Conservation (phyloP, 148 eudicot species). For the Chenopodium suecicum region DNA sequence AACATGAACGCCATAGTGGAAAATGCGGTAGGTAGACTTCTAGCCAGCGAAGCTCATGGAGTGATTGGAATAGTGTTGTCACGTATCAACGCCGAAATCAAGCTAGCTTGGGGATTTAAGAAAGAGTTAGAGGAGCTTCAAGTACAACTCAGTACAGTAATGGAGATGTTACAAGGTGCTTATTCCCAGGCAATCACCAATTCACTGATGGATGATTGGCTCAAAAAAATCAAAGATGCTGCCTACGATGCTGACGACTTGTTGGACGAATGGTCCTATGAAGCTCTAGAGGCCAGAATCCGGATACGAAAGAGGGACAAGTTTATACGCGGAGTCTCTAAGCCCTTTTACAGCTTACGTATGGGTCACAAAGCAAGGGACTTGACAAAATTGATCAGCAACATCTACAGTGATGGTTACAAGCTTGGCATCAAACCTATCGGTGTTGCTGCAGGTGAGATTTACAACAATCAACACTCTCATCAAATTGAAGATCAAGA, state of each 20-base stretch:
- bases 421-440: neutral
- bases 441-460: neutral
- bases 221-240: constrained; percentile 7
- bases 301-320: neutral
- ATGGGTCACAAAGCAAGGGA: constrained; percentile 1
- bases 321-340: neutral
- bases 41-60: neutral
- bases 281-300: neutral
- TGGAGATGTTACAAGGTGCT: neutral
- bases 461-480: too few species aligned
- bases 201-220: neutral
- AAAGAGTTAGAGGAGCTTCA: constrained; percentile 7
- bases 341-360: neutral
- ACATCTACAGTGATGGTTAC: neutral
- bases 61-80: neutral
- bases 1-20: neutral
- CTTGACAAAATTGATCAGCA: neutral
- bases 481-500: neutral
- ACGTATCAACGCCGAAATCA: constrained; percentile 1
- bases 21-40: neutral
- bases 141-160: neutral
- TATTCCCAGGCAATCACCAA: neutral
- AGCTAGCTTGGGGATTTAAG: neutral
- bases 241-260: constrained; percentile 11
- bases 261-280: constrained; percentile 5